Conservation (phyloP, 345 rosid species). For the Camelina sativa region DNA sequence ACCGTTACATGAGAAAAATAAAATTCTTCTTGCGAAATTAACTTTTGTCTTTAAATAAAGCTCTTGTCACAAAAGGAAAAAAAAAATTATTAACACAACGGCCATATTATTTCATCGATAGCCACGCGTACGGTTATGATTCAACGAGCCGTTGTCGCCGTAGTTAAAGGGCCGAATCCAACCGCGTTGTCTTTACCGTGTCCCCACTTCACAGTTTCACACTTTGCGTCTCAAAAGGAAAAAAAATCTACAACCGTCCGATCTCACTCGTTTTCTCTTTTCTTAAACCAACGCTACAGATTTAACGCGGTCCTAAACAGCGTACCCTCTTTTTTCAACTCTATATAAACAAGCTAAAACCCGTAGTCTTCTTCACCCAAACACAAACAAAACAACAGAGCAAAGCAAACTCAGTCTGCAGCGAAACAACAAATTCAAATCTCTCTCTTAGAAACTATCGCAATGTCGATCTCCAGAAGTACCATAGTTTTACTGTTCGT, state of each 20-base stretch:
- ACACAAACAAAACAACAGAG: not conserved
- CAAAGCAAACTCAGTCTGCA: not conserved
- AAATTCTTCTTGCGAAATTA: not conserved
- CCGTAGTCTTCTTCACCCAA: not conserved
- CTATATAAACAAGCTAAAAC: not conserved
- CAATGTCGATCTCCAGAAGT: conserved; percentile 16
- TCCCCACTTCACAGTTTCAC: conserved; percentile 14
- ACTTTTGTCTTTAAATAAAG: not conserved
- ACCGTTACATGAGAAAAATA: not conserved
- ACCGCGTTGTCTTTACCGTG: not conserved
- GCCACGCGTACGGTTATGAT: conserved; percentile 1
- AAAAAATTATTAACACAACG: not conserved
- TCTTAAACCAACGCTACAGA: not conserved
- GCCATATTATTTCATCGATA: not conserved
- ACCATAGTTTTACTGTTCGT: not conserved
- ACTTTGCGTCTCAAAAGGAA: not conserved
- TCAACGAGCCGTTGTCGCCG: conserved; percentile 16
- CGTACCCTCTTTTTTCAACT: not conserved
- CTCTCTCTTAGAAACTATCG: not conserved
- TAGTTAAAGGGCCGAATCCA: not conserved
- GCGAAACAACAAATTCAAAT: not conserved
- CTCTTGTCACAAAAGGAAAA: not conserved
- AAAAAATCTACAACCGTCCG: conserved; percentile 11
- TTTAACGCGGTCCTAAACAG: not conserved
- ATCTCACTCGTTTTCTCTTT: not conserved